Evolutionary conservation across 2,329 filamentous ascomycete species (phyloP).

Genomic region (Calonectria hongkongensis): DNA sequence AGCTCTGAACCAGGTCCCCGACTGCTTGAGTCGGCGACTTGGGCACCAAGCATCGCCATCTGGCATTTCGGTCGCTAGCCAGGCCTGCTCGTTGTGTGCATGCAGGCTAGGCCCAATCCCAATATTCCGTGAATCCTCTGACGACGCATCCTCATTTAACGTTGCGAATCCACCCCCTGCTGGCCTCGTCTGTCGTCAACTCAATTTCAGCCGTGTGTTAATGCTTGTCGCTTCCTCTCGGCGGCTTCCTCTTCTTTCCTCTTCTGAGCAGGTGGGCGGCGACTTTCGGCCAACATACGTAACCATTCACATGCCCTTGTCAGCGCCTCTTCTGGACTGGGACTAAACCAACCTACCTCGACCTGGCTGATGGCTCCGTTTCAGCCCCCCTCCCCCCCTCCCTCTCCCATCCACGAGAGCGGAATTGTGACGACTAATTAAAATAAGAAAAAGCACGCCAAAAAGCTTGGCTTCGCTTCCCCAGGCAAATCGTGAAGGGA

Average conservation of each 20-base stretch:
- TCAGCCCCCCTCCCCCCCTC: constrained; percentile 4
- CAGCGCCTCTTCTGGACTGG: constrained; percentile 14
- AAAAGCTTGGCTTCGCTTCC: constrained; percentile 37
- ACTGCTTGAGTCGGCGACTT: constrained; percentile 8
- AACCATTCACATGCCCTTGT: constrained; percentile 21
- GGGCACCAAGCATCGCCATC: neutral
- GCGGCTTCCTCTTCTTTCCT: constrained; percentile 25
- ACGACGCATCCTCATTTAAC: constrained; percentile 25
- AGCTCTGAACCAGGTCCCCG: neutral
- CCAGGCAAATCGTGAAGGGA: constrained; percentile 21
- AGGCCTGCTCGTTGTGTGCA: neutral
- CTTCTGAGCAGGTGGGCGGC: constrained; percentile 8
- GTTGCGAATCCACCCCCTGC: constrained; percentile 15
- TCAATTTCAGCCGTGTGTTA: constrained; percentile 23
- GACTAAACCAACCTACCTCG: constrained; percentile 22
- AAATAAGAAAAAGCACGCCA: neutral
- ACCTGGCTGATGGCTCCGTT: constrained; percentile 23
- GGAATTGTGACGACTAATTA: constrained; percentile 27
- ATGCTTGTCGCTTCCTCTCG: constrained; percentile 4
- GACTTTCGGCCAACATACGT: constrained; percentile 24
- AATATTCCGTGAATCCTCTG: constrained; percentile 3
- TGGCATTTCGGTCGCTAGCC: neutral
- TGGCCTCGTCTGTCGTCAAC: constrained; percentile 10
- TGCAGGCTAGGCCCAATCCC: neutral
- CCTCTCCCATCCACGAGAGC: constrained; percentile 20